Evolutionary conservation across 345 rosid species (phyloP).

Genomic region (Syzygium grande): DNA sequence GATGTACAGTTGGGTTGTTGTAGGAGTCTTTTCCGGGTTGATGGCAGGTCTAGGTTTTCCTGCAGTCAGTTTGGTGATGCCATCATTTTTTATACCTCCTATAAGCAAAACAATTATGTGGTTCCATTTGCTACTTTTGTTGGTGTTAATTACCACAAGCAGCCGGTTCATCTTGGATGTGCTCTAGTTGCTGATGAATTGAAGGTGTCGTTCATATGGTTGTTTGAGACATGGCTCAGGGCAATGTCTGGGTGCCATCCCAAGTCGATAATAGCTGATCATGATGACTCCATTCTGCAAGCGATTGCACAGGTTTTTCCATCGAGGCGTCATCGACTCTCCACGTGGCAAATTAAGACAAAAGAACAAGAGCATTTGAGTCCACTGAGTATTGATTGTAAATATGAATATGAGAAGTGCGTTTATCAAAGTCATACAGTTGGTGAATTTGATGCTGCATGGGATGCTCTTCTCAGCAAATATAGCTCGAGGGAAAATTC

Average conservation of each 20-base stretch:
- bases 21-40: constrained; percentile 64
- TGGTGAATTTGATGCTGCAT: constrained; percentile 43
- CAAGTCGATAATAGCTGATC: constrained; percentile 68
- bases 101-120: constrained; percentile 40
- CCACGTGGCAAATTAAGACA: constrained; percentile 61
- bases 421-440: constrained; percentile 53
- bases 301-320: constrained; percentile 63
- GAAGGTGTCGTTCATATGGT: constrained; percentile 60
- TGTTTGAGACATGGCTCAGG: constrained; percentile 69
- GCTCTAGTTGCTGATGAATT: constrained; percentile 67
- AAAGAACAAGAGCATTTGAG: constrained; percentile 54
- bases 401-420: constrained; percentile 60
- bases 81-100: constrained; percentile 67
- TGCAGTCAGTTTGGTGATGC: constrained; percentile 18
- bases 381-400: constrained; percentile 44
- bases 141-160: constrained; percentile 16
- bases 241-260: constrained; percentile 63
- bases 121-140: constrained; percentile 57
- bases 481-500: constrained; percentile 42
- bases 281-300: constrained; percentile 55
- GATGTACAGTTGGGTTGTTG: constrained; percentile 54
- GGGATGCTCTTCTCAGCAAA: constrained; percentile 50
- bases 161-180: constrained; percentile 81
- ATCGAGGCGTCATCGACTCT: constrained; percentile 64
- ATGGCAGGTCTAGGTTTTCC: constrained; percentile 71